phyloP scores from a whole-genome alignment of 371 early-diverging fungal species.

The Blakeslea trispora region DNA sequence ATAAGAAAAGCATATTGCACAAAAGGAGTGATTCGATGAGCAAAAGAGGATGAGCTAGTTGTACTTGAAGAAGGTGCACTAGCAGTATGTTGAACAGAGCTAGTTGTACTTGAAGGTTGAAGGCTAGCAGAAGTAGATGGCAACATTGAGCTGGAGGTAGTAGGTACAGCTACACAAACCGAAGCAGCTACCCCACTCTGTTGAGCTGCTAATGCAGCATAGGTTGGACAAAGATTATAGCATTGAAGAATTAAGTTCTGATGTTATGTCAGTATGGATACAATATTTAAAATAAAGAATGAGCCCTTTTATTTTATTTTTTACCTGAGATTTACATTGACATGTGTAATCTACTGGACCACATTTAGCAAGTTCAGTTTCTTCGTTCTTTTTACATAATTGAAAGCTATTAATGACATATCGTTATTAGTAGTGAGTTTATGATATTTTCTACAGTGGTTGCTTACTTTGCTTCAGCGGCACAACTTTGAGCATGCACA shows the following conservation, averaged over 20 bases:
- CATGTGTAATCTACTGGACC: slow-evolving; percentile 33
- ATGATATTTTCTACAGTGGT: no score
- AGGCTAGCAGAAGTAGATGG: not conserved
- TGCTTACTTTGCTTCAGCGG: slow-evolving; percentile 41
- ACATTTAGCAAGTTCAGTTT: slow-evolving; percentile 14
- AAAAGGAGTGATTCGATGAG: not conserved
- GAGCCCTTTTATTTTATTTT: not conserved
- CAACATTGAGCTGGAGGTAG: slow-evolving; percentile 9
- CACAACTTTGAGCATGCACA: slow-evolving; percentile 22
- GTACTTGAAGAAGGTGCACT: slow-evolving; percentile 9
- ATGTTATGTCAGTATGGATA: no score
- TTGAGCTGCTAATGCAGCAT: slow-evolving; percentile 24
- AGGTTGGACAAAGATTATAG: slow-evolving; percentile 34
- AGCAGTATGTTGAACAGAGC: not conserved
- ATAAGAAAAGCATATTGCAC: not conserved
- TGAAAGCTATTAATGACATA: slow-evolving; percentile 25
- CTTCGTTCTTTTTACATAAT: slow-evolving; percentile 29
- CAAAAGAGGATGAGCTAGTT: not conserved
- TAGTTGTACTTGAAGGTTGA: slow-evolving; percentile 4
- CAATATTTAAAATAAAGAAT: not conserved
- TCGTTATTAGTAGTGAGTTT: not conserved
- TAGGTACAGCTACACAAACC: slow-evolving; percentile 34
- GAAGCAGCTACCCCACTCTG: slow-evolving; percentile 26
- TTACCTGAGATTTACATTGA: slow-evolving; percentile 37
- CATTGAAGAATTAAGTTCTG: slow-evolving; percentile 34